Percentiles rank a stretch among this genome's conserved stretches.
Conservation (phyloP, 2,329 filamentous ascomycete species). For the Pseudogymnoascus sp. region DNA sequence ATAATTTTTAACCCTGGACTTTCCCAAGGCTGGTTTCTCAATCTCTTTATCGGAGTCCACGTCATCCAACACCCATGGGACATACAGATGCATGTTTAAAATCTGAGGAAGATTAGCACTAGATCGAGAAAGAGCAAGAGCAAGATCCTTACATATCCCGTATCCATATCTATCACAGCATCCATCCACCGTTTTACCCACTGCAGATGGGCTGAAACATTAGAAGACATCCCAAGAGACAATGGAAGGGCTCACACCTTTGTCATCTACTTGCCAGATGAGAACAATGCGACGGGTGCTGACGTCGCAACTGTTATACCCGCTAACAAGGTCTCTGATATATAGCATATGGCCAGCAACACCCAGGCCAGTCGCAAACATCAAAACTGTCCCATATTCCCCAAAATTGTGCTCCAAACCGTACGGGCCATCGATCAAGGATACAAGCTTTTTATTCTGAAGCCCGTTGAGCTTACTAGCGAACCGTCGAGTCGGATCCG, state of each 20-base stretch:
- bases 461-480: conserved; percentile 9
- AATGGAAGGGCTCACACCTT: not conserved
- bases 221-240: not conserved
- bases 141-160: not conserved
- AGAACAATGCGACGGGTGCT: conserved; percentile 14
- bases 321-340: conserved; percentile 16
- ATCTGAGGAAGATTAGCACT: not conserved
- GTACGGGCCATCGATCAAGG: conserved; percentile 15
- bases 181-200: not conserved
- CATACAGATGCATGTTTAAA: not conserved
- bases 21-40: not conserved
- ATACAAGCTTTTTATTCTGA: conserved; percentile 5
- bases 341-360: conserved; percentile 17
- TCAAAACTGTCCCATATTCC: conserved; percentile 15
- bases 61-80: not conserved
- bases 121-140: not conserved
- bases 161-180: conserved; percentile 1
- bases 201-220: not conserved
- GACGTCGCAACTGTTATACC: conserved; percentile 17
- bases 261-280: conserved; percentile 12
- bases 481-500: conserved; percentile 14
- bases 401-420: conserved; percentile 11
- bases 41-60: not conserved
- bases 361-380: conserved; percentile 16
- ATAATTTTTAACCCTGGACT: not conserved